phyloP scores from a whole-genome alignment of 176 grass and related monocot genomes.

The Phoenix roebelenii region DNA sequence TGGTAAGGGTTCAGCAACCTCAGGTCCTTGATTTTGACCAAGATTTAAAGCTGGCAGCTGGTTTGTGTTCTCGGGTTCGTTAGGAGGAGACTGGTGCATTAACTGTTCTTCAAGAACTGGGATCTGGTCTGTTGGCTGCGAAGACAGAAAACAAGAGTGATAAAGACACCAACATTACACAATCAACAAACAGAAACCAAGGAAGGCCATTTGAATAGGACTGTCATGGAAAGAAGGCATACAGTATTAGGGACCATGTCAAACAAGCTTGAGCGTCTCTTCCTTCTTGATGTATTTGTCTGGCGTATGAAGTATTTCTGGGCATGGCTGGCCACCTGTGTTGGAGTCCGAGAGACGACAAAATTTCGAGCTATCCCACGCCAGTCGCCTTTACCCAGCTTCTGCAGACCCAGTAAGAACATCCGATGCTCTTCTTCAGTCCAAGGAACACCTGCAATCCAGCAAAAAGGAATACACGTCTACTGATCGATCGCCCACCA shows the following conservation, averaged over 20 bases:
- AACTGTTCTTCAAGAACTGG: constrained; percentile 17
- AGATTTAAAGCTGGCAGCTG: constrained; percentile 17
- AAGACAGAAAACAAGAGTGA: constrained; percentile 13
- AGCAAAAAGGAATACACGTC: too few species aligned
- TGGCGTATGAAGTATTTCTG: constrained; percentile 92
- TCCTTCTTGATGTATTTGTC: constrained; percentile 64
- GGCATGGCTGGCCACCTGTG: constrained; percentile 96
- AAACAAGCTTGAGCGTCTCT: constrained; percentile 84
- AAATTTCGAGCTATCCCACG: constrained; percentile 84
- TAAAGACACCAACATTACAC: too few species aligned
- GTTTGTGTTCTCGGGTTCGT: constrained; percentile 35
- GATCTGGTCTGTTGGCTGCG: constrained; percentile 40
- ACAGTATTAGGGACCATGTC: constrained; percentile 84
- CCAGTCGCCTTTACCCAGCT: constrained; percentile 93
- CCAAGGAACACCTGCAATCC: constrained; percentile 72
- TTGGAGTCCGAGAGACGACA: constrained; percentile 74
- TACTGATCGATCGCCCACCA: too few species aligned
- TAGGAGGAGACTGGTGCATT: constrained; percentile 18
- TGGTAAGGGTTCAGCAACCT: constrained; percentile 1
- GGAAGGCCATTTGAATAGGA: too few species aligned
- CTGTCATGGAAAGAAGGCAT: constrained; percentile 1
- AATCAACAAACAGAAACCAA: too few species aligned
- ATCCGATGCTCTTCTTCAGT: constrained; percentile 87
- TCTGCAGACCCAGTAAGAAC: constrained; percentile 79
- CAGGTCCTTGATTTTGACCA: too few species aligned